Conservation (phyloP, 1,284 basidiomycete genomes). For the Irpex rosettiformis region DNA sequence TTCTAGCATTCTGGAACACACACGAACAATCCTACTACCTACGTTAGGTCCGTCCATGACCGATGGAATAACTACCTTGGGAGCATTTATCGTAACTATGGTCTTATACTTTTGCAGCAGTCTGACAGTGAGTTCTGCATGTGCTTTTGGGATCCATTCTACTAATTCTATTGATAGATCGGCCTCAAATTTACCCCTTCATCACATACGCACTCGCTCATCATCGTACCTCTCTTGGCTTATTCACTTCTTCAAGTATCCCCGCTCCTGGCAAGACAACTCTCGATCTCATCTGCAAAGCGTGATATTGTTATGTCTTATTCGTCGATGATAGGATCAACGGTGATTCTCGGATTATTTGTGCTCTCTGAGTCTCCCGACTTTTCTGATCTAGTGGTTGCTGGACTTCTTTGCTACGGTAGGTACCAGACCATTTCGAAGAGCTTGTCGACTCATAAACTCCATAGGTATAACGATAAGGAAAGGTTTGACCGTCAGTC, state of each 20-base stretch:
- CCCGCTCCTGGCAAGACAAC: not conserved
- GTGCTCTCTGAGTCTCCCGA: slow-evolving; percentile 1
- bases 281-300: not conserved
- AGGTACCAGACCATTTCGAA: not conserved
- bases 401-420: slow-evolving; percentile 8
- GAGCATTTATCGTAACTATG: slow-evolving; percentile 58
- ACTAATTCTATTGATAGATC: not conserved
- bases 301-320: slow-evolving; percentile 10
- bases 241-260: slow-evolving; percentile 2
- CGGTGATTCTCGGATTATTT: slow-evolving; percentile 2
- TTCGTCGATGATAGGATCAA: not conserved
- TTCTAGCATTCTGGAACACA: slow-evolving; percentile 60
- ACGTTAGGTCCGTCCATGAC: slow-evolving; percentile 51
- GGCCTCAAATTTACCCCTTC: not conserved
- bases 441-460: slow-evolving; percentile 2
- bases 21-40: slow-evolving; percentile 51
- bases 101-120: slow-evolving; percentile 60
- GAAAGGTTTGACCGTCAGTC: slow-evolving; percentile 38
- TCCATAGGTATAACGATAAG: slow-evolving; percentile 50
- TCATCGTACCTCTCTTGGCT: not conserved
- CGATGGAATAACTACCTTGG: slow-evolving; percentile 52
- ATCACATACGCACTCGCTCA: not conserved
- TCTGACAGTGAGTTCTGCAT: slow-evolving; percentile 46
- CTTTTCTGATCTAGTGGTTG: slow-evolving; percentile 1
- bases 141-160: not conserved